phyloP scores from a whole-genome alignment of 805 yeast species.

The Yamadazyma laniorum region DNA sequence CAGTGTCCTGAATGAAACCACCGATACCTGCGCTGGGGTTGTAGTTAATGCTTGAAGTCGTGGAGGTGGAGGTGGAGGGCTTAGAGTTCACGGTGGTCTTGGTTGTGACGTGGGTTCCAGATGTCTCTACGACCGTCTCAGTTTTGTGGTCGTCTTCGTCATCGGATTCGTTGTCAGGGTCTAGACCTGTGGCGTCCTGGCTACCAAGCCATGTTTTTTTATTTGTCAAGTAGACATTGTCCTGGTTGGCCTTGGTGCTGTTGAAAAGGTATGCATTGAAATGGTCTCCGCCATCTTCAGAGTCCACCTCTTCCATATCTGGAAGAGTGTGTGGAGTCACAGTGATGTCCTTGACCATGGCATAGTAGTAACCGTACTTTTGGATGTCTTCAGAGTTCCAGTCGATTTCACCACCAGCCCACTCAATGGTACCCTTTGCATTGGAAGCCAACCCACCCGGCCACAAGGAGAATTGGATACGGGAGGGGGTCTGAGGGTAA shows the following conservation, averaged over 20 bases:
- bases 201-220: constrained; percentile 59
- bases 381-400: constrained; percentile 77
- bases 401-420: constrained; percentile 87
- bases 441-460: constrained; percentile 64
- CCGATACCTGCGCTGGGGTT: constrained; percentile 24
- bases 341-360: constrained; percentile 56
- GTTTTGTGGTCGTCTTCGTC: constrained; percentile 9
- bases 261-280: constrained; percentile 49
- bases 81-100: constrained; percentile 14
- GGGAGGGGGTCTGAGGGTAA: constrained; percentile 74
- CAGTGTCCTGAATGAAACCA: constrained; percentile 39
- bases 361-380: constrained; percentile 79
- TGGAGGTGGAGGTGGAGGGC: constrained; percentile 14
- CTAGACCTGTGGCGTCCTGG: constrained; percentile 63
- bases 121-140: constrained; percentile 15
- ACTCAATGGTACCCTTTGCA: constrained; percentile 64
- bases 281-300: constrained; percentile 42
- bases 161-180: constrained; percentile 44
- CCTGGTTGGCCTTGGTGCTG: constrained; percentile 39
- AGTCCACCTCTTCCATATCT: constrained; percentile 33
- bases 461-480: constrained; percentile 74
- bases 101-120: constrained; percentile 21
- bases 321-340: constrained; percentile 78
- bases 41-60: constrained; percentile 8
- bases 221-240: constrained; percentile 57